Base-by-base conservation (phyloP, 2,329 filamentous ascomycete genomes). In the Trichoderma citrinoviride region DNA sequence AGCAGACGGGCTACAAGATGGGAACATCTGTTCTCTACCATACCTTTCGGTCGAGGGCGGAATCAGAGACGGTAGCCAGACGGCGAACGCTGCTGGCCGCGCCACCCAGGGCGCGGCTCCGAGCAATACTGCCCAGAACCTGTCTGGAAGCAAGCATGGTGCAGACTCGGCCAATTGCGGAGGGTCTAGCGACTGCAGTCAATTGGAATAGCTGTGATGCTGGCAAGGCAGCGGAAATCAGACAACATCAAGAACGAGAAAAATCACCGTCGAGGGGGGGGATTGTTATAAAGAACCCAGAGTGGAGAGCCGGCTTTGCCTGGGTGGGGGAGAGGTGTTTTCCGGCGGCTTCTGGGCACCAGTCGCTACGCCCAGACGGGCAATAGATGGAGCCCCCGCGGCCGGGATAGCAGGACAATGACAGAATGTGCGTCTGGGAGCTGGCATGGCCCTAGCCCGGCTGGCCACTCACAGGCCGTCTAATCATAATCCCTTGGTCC, bases 11-110 rank as follows among this genome's bases (percentile, higher is more conserved):
- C 2, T 25, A 15, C 2, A 33, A 40, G 3, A n/a, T n/a, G 7
- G 61, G 71, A 37, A 37, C n/a, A n/a, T n/a, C n/a, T 14, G 33
- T 37, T 3, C 14, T 37, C 10, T 12, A 37, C 33, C 82, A 70
- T 77, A 86, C 95, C 90, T 97, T 97, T 83, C 89, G 89, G 83
- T 93, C 91, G 72, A 99, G 89, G 73, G 92, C 87, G 76, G 88
- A 88, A 81, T 97, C 92, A 74, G 87, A 85, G 76, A 93, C 90
- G 73, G 93, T 96, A 70, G 94, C 94, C 84, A 97, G 88, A 73
- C 88, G 84, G 73, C 88, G 85, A 74, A 88, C 78, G 76, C 85
- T 81, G 74, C 88, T 79, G 84, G 87, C 80, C 78, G 81, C 80
- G 73, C 81, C 77, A 72, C 77, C 77, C 68, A 81, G 73, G 76